Evolutionary conservation across 192 early-diverging fungal species (phyloP).

Genomic region (Gigaspora rosea): DNA sequence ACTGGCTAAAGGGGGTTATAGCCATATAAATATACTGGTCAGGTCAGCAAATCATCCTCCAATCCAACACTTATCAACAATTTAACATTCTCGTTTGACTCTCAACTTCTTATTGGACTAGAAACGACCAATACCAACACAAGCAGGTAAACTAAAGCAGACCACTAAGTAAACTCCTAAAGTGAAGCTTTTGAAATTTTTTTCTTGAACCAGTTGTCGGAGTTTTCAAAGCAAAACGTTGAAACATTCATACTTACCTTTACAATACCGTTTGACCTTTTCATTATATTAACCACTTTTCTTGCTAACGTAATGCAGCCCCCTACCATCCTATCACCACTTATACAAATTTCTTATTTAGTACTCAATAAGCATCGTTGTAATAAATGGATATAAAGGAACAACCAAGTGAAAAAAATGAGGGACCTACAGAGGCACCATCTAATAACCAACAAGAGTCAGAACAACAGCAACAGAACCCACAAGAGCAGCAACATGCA

Average conservation of each 20-base stretch:
- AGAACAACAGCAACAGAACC: slow-evolving; percentile 25
- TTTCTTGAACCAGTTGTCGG: slow-evolving; percentile 1
- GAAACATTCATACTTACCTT: no score
- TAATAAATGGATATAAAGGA: slow-evolving; percentile 24
- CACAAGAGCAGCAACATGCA: slow-evolving; percentile 12
- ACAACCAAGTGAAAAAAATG: slow-evolving; percentile 13
- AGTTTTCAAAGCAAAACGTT: background rate
- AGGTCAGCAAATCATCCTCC: background rate
- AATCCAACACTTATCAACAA: slow-evolving; percentile 29
- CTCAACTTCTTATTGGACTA: slow-evolving; percentile 37
- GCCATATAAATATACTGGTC: no score
- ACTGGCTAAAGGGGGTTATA: no score
- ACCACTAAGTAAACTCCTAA: slow-evolving; percentile 9
- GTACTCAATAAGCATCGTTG: no score
- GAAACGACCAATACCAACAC: slow-evolving; percentile 35
- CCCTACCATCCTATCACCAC: no score
- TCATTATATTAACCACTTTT: no score
- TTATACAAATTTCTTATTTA: no score
- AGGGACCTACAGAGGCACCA: background rate
- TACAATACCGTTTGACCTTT: no score
- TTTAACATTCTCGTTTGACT: slow-evolving; percentile 25
- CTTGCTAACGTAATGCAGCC: no score
- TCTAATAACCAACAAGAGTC: slow-evolving; percentile 27
- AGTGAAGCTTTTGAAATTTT: background rate
- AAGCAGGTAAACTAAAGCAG: slow-evolving; percentile 28